Evolutionary conservation across 345 rosid species (phyloP).

Genomic region (Brassica rapa): DNA sequence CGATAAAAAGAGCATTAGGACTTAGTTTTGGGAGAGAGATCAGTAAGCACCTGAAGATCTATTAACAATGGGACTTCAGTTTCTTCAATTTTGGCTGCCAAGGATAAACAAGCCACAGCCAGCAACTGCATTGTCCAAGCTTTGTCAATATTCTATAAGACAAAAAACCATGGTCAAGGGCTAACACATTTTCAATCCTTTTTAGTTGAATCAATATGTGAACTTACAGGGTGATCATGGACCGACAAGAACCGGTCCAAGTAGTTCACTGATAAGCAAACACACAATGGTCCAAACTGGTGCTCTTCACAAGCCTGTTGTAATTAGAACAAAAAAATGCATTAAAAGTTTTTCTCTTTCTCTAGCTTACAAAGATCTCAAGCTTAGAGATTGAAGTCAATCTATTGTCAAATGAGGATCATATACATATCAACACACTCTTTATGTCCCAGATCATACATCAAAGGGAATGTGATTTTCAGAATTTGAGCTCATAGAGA

Average conservation of each 20-base stretch:
- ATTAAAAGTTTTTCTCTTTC: neutral
- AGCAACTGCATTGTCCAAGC: conserved; percentile 64
- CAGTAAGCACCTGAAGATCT: conserved; percentile 61
- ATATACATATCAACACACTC: neutral
- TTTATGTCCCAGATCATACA: conserved; percentile 26
- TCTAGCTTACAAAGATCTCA: conserved; percentile 12
- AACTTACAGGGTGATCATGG: conserved; percentile 68
- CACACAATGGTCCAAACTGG: conserved; percentile 57
- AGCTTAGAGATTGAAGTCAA: neutral
- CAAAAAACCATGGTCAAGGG: conserved; percentile 8
- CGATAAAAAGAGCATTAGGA: neutral
- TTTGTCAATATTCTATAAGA: conserved; percentile 49
- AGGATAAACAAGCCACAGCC: conserved; percentile 72
- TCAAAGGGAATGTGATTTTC: conserved; percentile 10
- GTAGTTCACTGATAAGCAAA: conserved; percentile 62
- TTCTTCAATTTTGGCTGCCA: conserved; percentile 82
- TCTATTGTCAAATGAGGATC: neutral
- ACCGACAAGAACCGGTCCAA: conserved; percentile 72
- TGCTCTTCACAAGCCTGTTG: conserved; percentile 61
- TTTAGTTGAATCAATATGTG: neutral
- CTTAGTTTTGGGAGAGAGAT: neutral
- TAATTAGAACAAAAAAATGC: neutral
- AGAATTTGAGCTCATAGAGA: conserved; percentile 20
- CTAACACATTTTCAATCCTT: neutral
- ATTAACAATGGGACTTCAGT: conserved; percentile 50